Percentiles rank a stretch among this genome's conserved stretches.
Evolutionary conservation across 805 yeast species (phyloP).

Genomic region (Isabelozyma rhagii): DNA sequence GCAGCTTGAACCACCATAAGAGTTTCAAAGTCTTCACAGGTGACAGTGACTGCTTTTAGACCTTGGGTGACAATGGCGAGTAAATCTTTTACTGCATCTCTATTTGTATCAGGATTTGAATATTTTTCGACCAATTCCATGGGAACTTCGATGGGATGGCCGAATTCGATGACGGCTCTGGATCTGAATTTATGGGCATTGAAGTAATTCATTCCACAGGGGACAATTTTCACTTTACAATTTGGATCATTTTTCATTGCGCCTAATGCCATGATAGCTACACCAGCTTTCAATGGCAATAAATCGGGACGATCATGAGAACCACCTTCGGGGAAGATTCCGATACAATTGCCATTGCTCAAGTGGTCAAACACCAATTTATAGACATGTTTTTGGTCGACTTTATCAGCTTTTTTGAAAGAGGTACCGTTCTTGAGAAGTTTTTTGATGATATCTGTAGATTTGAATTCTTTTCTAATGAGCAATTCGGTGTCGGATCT

Average conservation of each 20-base stretch:
- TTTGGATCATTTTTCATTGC: constrained; percentile 78
- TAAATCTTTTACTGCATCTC: constrained; percentile 70
- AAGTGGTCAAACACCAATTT: constrained; percentile 81
- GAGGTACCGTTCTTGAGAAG: constrained; percentile 50
- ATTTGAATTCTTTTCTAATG: constrained; percentile 67
- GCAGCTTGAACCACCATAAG: constrained; percentile 89
- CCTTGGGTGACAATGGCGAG: constrained; percentile 71
- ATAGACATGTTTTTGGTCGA: constrained; percentile 84
- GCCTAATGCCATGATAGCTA: constrained; percentile 96
- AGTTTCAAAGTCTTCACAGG: constrained; percentile 86
- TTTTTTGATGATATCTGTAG: constrained; percentile 40
- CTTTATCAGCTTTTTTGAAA: constrained; percentile 74
- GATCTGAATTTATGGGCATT: constrained; percentile 94
- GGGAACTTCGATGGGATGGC: constrained; percentile 72
- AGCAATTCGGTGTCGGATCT: constrained; percentile 67
- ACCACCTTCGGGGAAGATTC: constrained; percentile 98
- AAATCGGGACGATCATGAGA: constrained; percentile 93
- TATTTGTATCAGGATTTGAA: constrained; percentile 58
- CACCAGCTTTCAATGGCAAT: constrained; percentile 94
- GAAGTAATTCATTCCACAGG: constrained; percentile 97
- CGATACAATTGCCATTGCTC: constrained; percentile 75
- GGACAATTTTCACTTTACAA: constrained; percentile 81
- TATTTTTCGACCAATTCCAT: constrained; percentile 60
- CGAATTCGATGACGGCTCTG: constrained; percentile 93
- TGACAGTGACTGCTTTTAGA: constrained; percentile 79